Evolutionary conservation across 176 grass and related monocot species (phyloP), one percentile per base, ranked within the genome.

Genomic region (Juncus effusus): DNA sequence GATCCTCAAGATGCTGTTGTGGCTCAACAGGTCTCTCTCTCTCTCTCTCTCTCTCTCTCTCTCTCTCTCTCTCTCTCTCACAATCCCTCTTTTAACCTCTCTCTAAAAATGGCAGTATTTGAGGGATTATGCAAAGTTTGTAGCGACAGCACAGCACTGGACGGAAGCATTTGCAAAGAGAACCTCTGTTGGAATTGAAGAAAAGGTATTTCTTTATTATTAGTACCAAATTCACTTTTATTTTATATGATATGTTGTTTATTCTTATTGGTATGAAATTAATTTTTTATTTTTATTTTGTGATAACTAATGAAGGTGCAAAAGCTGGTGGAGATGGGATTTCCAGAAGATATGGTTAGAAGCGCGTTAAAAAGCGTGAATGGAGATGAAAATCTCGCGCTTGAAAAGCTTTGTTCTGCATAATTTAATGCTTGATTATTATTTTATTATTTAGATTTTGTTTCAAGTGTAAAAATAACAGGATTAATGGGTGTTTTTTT

Each of bases 1-100:
- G 95, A 99, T 59, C 95, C 95, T 38, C 95, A 99, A 72, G 95
- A 99, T 83, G 95, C 95, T 56, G 89, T 99, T 61, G 95, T 99
- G 42, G 95, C 95, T 38, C 80, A 99, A 65, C 95, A 99, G 89
- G 89, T 99, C 7, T 87, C 2, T 60, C 52, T 63, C 51, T 67
- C 38, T n/a, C 59, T 49, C 76, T 71, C 62, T 57, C 49, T 42
- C 7, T 16, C 10, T 10, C 10, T 36, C 54, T 38, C 61, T 36
- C n/a, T 47, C 44, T 47, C 4, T 6, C 4, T 47, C 44, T 28
- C 19, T 9, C 9, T 47, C 9, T 47, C 9, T 47, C 6, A 47
- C 77, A 2, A 60, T 54, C 15, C 1, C 8, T 59, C 3, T 56
- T 1, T 75, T 10, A 51, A 3, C 45, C 56, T 9, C 38, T 67